These are phyloP conservation scores for Podospora tetraspora DNA, from an alignment of 495 filamentous ascomycete genomes.

Conservation along the genomic window DNA sequence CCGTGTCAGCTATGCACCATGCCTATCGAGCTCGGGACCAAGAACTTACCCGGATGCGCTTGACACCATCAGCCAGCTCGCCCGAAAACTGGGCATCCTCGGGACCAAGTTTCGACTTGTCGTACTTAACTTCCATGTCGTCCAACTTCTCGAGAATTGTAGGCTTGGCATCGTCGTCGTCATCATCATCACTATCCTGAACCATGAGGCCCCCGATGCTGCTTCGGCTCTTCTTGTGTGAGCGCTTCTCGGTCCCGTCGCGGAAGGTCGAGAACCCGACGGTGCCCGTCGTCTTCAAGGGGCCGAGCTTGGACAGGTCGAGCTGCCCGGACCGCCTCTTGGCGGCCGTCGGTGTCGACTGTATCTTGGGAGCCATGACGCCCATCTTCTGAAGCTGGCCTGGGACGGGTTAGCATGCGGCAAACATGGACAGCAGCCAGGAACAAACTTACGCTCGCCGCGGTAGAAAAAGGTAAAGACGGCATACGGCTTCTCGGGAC, in stretches of 20 bases:
- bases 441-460: constrained; percentile 69
- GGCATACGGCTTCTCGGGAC: constrained; percentile 90
- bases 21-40: not conserved
- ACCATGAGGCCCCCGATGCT: constrained; percentile 37
- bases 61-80: constrained; percentile 83
- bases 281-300: constrained; percentile 73
- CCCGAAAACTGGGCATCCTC: constrained; percentile 81
- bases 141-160: constrained; percentile 62
- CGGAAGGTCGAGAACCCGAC: constrained; percentile 90
- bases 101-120: constrained; percentile 50
- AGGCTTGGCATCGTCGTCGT: constrained; percentile 69
- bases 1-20: constrained; percentile 19
- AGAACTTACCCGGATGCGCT: constrained; percentile 79
- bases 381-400: constrained; percentile 95
- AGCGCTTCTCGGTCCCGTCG: constrained; percentile 56
- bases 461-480: constrained; percentile 98
- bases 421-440: constrained; percentile 1
- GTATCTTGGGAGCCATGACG: constrained; percentile 60
- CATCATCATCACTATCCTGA: constrained; percentile 61
- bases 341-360: constrained; percentile 46
- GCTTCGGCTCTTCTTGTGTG: constrained; percentile 53
- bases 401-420: constrained; percentile 31
- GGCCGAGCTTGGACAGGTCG: constrained; percentile 79
- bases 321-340: constrained; percentile 74
- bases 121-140: constrained; percentile 67